Evolutionary conservation across 208 protist species (phyloP).

Genomic region (Acanthamoeba royreba): DNA sequence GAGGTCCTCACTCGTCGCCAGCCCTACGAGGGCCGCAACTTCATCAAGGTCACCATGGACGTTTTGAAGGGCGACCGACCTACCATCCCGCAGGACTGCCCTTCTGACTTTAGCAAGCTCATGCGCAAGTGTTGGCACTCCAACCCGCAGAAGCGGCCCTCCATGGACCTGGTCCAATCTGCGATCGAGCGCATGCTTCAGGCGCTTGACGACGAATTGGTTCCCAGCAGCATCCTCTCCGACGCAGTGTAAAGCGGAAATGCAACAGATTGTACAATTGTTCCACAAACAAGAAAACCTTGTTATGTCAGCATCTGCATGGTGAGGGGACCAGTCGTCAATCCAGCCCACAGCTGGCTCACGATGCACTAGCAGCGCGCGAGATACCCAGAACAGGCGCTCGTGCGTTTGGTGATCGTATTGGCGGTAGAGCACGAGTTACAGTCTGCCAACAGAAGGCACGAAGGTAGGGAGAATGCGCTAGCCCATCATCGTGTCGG

Average conservation of each 20-base stretch:
- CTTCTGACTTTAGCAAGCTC: neutral
- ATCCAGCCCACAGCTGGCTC: no score
- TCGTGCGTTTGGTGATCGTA: no score
- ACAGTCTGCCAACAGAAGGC: no score
- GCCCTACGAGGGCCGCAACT: neutral
- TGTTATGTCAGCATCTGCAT: no score
- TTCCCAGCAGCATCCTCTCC: neutral
- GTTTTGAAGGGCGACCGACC: neutral
- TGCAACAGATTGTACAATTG: no score
- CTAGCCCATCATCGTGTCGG: no score
- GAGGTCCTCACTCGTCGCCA: conserved; percentile 69
- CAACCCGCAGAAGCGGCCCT: neutral
- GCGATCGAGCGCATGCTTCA: neutral
- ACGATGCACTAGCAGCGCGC: no score
- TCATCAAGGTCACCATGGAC: neutral
- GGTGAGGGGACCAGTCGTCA: no score
- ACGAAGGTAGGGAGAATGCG: no score
- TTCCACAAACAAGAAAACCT: no score
- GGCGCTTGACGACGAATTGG: neutral
- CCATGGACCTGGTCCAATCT: neutral
- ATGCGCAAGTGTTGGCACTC: neutral
- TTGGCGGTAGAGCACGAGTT: no score
- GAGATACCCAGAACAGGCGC: no score
- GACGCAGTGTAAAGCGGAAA: neutral
- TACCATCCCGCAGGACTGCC: neutral